These are phyloP conservation scores for Chaetomium globosum DNA, from an alignment of 2,329 filamentous ascomycete genomes.

Conservation along the genomic window DNA sequence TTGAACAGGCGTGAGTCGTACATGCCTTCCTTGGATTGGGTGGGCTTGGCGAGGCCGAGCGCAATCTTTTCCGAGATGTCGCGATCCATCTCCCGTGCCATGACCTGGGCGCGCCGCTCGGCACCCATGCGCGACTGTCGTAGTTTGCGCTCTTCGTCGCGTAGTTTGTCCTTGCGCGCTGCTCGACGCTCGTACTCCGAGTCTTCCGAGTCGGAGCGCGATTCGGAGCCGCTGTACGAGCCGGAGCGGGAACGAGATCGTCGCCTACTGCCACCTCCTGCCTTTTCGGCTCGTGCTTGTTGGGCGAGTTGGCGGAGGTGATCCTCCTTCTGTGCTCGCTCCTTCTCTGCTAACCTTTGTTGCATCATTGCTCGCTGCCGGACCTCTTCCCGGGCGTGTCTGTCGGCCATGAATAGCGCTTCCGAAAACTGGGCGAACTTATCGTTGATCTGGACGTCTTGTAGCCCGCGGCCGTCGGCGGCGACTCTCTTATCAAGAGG, in stretches of 20 bases:
- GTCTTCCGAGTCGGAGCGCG: slow-evolving; percentile 61
- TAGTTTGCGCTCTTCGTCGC: slow-evolving; percentile 85
- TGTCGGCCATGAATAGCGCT: slow-evolving; percentile 88
- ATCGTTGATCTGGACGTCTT: slow-evolving; percentile 96
- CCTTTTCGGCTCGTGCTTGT: slow-evolving; percentile 83
- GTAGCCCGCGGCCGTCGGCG: slow-evolving; percentile 85
- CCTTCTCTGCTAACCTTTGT: slow-evolving; percentile 92
- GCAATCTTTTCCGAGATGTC: slow-evolving; percentile 98
- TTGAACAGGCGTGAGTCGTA: slow-evolving; percentile 97
- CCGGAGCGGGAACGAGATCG: slow-evolving; percentile 45
- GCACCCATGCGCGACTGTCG: slow-evolving; percentile 94
- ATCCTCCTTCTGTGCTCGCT: slow-evolving; percentile 92
- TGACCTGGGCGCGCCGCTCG: slow-evolving; percentile 85
- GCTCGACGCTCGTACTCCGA: slow-evolving; percentile 75
- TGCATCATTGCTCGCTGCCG: slow-evolving; percentile 93
- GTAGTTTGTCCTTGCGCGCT: slow-evolving; percentile 73
- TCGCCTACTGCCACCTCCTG: slow-evolving; percentile 46
- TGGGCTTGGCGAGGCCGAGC: slow-evolving; percentile 90
- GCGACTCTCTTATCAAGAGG: slow-evolving; percentile 93
- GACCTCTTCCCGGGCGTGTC: slow-evolving; percentile 93
- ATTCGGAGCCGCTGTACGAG: slow-evolving; percentile 58
- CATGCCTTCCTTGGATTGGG: slow-evolving; percentile 89
- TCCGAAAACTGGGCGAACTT: slow-evolving; percentile 97
- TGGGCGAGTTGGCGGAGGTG: slow-evolving; percentile 84
- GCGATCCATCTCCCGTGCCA: slow-evolving; percentile 92